Conservation (phyloP, 805 yeast species). For the Hanseniaspora singularis region DNA sequence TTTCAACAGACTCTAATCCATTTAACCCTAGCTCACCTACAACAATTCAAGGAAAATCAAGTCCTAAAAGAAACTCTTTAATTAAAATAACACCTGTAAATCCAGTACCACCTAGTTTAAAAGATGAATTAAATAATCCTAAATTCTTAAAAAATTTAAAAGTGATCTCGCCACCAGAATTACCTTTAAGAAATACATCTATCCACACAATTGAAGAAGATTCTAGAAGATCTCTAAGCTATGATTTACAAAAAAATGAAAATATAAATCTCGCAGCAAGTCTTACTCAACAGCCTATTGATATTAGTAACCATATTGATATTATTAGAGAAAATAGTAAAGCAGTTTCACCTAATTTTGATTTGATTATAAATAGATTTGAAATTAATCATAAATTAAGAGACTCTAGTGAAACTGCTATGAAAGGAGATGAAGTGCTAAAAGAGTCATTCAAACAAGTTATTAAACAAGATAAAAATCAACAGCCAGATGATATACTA, state of each 20-base stretch:
- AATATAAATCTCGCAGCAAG: neutral
- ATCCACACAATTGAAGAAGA: neutral
- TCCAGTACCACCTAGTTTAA: constrained; percentile 12
- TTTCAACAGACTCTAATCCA: neutral
- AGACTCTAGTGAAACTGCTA: constrained; percentile 9
- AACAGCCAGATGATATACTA: constrained; percentile 31
- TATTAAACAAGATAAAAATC: constrained; percentile 27
- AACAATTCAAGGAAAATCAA: neutral
- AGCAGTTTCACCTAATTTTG: constrained; percentile 13
- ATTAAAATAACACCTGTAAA: constrained; percentile 4
- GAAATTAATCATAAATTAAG: constrained; percentile 5
- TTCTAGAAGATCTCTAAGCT: neutral
- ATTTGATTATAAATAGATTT: constrained; percentile 14
- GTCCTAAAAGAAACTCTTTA: constrained; percentile 7
- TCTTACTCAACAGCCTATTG: neutral
- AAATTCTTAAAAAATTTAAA: constrained; percentile 10
- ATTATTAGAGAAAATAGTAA: constrained; percentile 11
- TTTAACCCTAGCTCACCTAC: neutral
- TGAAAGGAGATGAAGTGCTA: constrained; percentile 3
- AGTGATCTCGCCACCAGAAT: neutral
- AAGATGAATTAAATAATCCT: constrained; percentile 12
- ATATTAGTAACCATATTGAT: constrained; percentile 6
- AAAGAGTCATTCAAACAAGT: constrained; percentile 6
- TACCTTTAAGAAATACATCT: neutral
- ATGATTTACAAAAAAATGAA: neutral